Percentiles rank a stretch among this genome's conserved stretches.
Evolutionary conservation across 2,329 filamentous ascomycete genomes (phyloP).

Genomic region (Stachybotrys chartarum): DNA sequence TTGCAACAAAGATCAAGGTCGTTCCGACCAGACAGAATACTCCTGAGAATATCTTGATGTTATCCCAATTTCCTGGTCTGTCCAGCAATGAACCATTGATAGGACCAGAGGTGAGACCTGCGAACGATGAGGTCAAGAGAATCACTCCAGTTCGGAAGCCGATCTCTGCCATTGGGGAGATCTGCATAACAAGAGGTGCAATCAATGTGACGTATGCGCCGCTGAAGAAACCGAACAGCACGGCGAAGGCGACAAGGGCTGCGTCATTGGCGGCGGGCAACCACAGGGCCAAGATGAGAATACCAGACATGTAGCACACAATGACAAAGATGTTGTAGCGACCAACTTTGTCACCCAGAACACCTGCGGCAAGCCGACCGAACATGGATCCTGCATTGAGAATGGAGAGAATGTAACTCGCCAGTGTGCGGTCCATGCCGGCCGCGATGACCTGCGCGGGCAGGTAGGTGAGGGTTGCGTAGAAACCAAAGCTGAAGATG

Average conservation of each 20-base stretch:
- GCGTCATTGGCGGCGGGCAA: constrained; percentile 16
- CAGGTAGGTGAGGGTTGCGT: constrained; percentile 22
- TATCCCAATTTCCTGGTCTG: constrained; percentile 18
- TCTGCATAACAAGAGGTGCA: neutral
- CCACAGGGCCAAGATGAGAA: constrained; percentile 27
- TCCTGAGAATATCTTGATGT: constrained; percentile 29
- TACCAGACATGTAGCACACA: constrained; percentile 29
- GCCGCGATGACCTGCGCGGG: constrained; percentile 11
- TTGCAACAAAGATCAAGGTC: constrained; percentile 13
- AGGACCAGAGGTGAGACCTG: constrained; percentile 49
- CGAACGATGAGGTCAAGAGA: constrained; percentile 48
- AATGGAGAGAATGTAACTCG: constrained; percentile 15
- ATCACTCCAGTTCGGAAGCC: constrained; percentile 24
- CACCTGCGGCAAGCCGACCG: constrained; percentile 13
- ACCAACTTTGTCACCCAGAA: constrained; percentile 16
- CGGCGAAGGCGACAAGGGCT: constrained; percentile 19
- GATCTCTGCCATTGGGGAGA: constrained; percentile 15
- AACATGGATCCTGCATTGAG: constrained; percentile 15
- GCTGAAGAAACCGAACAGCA: constrained; percentile 24
- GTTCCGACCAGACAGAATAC: constrained; percentile 22
- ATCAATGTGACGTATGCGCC: constrained; percentile 22
- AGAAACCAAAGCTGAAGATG: constrained; percentile 24
- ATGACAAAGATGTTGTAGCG: constrained; percentile 28
- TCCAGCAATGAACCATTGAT: constrained; percentile 42
- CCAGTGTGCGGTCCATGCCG: constrained; percentile 10